A percentile compares a stretch with the other conserved stretches of the same genome.
Conservation (phyloP, 352 stramenopile species). For the Phytophthora hybrid region DNA sequence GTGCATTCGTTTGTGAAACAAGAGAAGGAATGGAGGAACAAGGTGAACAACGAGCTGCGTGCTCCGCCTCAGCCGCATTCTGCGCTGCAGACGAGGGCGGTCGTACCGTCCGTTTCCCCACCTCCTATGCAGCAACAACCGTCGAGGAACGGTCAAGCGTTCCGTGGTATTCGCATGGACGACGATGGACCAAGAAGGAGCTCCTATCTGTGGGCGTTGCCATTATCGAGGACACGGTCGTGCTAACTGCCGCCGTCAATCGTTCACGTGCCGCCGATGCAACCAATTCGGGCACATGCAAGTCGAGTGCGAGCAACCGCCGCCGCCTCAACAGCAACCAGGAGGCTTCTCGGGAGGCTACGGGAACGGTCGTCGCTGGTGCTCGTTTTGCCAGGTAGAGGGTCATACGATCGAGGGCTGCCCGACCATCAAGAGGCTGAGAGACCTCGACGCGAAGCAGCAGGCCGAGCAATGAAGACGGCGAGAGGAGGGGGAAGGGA, state of each 20-base stretch:
- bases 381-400: neutral
- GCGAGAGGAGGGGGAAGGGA: neutral
- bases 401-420: neutral
- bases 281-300: neutral
- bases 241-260: neutral
- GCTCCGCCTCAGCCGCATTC: neutral
- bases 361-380: neutral
- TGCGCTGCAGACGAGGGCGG: neutral
- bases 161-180: neutral
- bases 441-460: neutral
- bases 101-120: neutral
- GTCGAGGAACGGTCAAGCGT: neutral
- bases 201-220: slow-evolving; percentile 3
- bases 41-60: neutral
- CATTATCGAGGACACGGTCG: neutral
- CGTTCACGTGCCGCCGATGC: neutral
- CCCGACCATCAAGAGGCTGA: neutral
- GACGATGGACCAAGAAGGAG: neutral
- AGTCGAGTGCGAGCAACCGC: neutral
- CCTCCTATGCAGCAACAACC: neutral
- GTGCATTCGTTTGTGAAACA: neutral
- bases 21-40: neutral
- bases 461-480: slow-evolving; percentile 1
- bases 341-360: neutral
- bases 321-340: neutral